Base-by-base conservation (phyloP, 1,284 basidiomycete genomes). In the Leucoagaricus sp. region DNA sequence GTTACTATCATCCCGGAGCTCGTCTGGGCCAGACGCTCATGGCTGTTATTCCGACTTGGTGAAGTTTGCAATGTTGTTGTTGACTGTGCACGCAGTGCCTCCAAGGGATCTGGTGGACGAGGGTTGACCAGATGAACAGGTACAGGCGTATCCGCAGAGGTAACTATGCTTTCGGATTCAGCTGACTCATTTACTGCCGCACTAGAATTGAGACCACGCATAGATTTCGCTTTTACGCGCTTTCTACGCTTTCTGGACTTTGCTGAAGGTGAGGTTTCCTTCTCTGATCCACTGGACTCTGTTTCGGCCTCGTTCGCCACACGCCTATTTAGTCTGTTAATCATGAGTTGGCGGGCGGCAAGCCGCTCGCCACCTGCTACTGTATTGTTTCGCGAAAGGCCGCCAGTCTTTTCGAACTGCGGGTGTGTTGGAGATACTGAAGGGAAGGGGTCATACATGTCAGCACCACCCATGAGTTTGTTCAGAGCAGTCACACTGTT, bases 341-440 rank as follows among this genome's bases (percentile, higher is more conserved):
- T 75, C 72, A 92, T 76, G 57, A 84, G 75, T 62, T 82, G 78
- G 40, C 91, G 79, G 8, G 85, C 90, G 33, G 83, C 87, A 42
- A 80, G 78, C 23, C 90, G 73, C 64, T 92, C 90, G 15, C 88
- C 89, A 3, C 88, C 89, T 1, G 89, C 81, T 15, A 91, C 84
- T 12, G 90, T 93, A 65, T 92, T 91, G 65, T 87, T 92, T 57
- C 90, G 79, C 57, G 73, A 75, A 21, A 91, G 73, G 60, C 79
- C 80, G 9, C 40, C 19, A 23, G n/a, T n/a, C n/a, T 69, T 75
- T 3, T 73, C 69, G 23, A 72, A 68, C 7, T 80, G 73, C 19
- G 79, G 78, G 23, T 83, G 79, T 5, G 84, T 80, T 13, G 82
- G 73, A 1, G 82, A 79, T 15, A 47, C 44, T n/a, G 80, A 72